phyloP scores from a whole-genome alignment of 768 basidiomycete species.

The Hydnum rufescens region DNA sequence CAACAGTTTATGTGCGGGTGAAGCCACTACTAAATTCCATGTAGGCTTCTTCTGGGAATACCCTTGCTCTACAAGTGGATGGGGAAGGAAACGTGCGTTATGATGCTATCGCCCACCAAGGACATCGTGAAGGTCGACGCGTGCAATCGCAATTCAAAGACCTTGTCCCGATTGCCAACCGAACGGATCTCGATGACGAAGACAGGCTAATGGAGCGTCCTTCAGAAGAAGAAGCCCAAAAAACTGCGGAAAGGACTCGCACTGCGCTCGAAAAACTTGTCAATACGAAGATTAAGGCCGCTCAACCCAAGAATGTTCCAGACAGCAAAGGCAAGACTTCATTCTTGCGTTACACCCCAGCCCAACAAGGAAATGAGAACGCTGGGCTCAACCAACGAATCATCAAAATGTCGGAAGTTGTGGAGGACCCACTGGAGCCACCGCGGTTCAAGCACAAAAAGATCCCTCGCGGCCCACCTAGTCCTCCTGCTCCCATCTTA shows the following conservation, averaged over 20 bases:
- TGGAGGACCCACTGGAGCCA: constrained; percentile 94
- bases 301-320: constrained; percentile 89
- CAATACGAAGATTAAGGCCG: constrained; percentile 93
- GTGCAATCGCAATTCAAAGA: constrained; percentile 97
- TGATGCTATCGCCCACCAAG: constrained; percentile 91
- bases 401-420: constrained; percentile 97
- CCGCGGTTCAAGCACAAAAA: constrained; percentile 98
- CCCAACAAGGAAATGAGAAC: constrained; percentile 47
- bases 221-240: constrained; percentile 78
- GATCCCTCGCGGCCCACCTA: constrained; percentile 89
- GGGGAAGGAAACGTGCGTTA: constrained; percentile 92
- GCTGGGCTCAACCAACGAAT: constrained; percentile 74
- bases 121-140: constrained; percentile 66
- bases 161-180: constrained; percentile 75
- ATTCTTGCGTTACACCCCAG: constrained; percentile 94
- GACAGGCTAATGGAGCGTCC: constrained; percentile 74
- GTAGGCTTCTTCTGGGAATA: constrained; percentile 80
- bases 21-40: background rate
- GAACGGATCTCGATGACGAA: constrained; percentile 67
- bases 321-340: constrained; percentile 64
- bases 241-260: constrained; percentile 79
- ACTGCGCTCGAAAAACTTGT: constrained; percentile 86
- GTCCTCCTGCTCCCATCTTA: constrained; percentile 88
- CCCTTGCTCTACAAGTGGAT: constrained; percentile 91
- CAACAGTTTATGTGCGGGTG: background rate